Percentiles rank a stretch among this genome's conserved stretches.
These are phyloP conservation scores for Grigorovia transvaalensis DNA, from an alignment of 805 yeast genomes.

Conservation along the genomic window DNA sequence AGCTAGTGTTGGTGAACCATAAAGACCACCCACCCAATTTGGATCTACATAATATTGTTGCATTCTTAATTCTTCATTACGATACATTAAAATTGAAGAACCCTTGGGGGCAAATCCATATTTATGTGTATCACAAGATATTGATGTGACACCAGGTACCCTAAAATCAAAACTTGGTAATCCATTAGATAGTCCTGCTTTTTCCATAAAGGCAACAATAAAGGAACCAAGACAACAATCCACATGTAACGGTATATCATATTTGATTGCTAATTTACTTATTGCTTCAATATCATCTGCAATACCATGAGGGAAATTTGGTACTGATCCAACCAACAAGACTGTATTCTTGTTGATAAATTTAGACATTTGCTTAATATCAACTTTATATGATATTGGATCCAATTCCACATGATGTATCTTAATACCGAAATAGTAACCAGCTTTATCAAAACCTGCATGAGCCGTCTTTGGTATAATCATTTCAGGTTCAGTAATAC, in stretches of 20 bases:
- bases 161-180: conserved; percentile 65
- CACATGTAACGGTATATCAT: conserved; percentile 82
- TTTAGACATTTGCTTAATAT: conserved; percentile 47
- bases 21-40: conserved; percentile 91
- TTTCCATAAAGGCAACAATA: conserved; percentile 66
- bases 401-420: conserved; percentile 73
- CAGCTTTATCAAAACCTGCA: conserved; percentile 92
- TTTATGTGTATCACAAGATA: conserved; percentile 98
- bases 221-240: conserved; percentile 96
- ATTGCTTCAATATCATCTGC: conserved; percentile 77
- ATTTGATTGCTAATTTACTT: conserved; percentile 46
- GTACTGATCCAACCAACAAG: conserved; percentile 84
- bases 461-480: conserved; percentile 84
- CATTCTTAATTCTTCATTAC: conserved; percentile 53
- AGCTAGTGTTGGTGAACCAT: conserved; percentile 93
- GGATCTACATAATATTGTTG: conserved; percentile 76
- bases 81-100: conserved; percentile 83
- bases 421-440: conserved; percentile 79
- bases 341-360: conserved; percentile 74
- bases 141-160: conserved; percentile 88
- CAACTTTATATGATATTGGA: conserved; percentile 55
- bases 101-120: conserved; percentile 99
- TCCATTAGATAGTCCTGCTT: conserved; percentile 37
- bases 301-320: conserved; percentile 95
- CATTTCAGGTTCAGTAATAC: conserved; percentile 69